phyloP scores from a whole-genome alignment of 768 basidiomycete species.

The Boletellus ananiceps region DNA sequence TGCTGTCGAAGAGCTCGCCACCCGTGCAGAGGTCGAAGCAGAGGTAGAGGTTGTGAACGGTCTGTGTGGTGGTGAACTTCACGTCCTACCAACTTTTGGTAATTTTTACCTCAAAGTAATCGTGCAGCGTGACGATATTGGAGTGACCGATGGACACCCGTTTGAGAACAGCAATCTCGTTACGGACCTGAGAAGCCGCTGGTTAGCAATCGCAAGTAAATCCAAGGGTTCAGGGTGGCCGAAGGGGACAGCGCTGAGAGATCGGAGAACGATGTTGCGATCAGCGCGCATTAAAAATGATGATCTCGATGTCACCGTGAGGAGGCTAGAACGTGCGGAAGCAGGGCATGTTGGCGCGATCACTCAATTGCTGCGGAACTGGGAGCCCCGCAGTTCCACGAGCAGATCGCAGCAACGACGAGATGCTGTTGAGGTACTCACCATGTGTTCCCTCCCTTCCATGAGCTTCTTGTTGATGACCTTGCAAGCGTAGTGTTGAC shows the following conservation, averaged over 20 bases:
- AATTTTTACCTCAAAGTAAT: slow-evolving; percentile 82
- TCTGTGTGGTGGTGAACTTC: slow-evolving; percentile 40
- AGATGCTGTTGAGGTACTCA: slow-evolving; percentile 32
- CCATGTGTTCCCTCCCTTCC: slow-evolving; percentile 98
- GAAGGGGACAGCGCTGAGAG: background rate
- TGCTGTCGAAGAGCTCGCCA: slow-evolving; percentile 97
- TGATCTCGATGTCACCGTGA: slow-evolving; percentile 7
- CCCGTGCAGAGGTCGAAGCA: slow-evolving; percentile 96
- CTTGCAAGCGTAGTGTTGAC: slow-evolving; percentile 96
- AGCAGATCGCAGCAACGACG: slow-evolving; percentile 8
- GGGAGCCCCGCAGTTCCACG: background rate
- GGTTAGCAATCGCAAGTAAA: slow-evolving; percentile 8
- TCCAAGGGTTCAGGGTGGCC: slow-evolving; percentile 15
- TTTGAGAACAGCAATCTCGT: slow-evolving; percentile 95
- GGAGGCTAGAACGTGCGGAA: slow-evolving; percentile 1
- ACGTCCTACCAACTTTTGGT: background rate
- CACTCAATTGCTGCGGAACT: background rate
- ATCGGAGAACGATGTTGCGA: slow-evolving; percentile 7
- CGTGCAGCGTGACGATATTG: slow-evolving; percentile 91
- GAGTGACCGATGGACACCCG: slow-evolving; percentile 83
- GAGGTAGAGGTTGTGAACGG: slow-evolving; percentile 89
- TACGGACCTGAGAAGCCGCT: slow-evolving; percentile 64
- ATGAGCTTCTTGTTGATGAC: slow-evolving; percentile 99
- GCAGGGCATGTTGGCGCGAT: slow-evolving; percentile 1
- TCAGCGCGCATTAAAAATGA: slow-evolving; percentile 8